Conservation (phyloP, 1,284 basidiomycete genomes). For the Peniophora sp. region DNA sequence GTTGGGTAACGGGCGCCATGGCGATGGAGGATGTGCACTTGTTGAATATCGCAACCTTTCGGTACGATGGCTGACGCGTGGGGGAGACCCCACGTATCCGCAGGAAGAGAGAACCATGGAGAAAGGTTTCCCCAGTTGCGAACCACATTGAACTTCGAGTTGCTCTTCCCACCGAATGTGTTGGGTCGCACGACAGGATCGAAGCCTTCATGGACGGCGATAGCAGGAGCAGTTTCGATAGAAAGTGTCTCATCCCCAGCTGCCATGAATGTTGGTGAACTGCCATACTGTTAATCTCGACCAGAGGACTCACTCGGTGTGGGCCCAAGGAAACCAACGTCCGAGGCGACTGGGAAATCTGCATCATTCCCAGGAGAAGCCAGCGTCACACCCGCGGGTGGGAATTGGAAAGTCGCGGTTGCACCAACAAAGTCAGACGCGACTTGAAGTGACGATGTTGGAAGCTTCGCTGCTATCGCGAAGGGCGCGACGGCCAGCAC, state of each 20-base stretch:
- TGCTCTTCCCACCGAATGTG: conserved; percentile 6
- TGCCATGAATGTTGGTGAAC: not conserved
- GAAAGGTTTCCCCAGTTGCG: conserved; percentile 49
- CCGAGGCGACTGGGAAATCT: conserved; percentile 18
- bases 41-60: conserved; percentile 38
- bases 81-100: conserved; percentile 40
- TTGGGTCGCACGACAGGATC: conserved; percentile 17
- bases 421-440: conserved; percentile 20
- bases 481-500: no score
- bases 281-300: not conserved
- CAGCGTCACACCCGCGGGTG: conserved; percentile 17
- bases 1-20: conserved; percentile 50
- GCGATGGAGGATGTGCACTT: conserved; percentile 48
- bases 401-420: conserved; percentile 18
- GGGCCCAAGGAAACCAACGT: conserved; percentile 21
- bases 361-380: conserved; percentile 14
- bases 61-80: conserved; percentile 42
- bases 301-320: conserved; percentile 18
- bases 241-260: conserved; percentile 19
- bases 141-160: conserved; percentile 15
- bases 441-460: not conserved
- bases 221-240: conserved; percentile 18
- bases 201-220: conserved; percentile 14
- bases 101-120: conserved; percentile 50
- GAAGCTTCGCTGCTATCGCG: no score